Evolutionary conservation across 2,329 filamentous ascomycete species (phyloP).

Genomic region (Scytalidium lignicola): DNA sequence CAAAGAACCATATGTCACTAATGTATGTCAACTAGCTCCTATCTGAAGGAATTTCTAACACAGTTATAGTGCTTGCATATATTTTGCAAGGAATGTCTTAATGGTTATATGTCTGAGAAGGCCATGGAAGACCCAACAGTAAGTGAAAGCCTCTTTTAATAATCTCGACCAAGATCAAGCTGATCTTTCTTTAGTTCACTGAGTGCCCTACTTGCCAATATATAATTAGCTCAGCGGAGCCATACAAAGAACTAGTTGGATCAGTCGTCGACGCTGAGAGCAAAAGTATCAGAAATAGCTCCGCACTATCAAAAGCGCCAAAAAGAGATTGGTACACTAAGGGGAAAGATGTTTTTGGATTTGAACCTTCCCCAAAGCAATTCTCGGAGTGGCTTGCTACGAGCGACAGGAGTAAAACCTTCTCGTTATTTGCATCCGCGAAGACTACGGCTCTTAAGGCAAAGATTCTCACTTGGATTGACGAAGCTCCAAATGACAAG

Average conservation of each 20-base stretch:
- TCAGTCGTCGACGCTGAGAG: not conserved
- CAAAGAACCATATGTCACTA: conserved; percentile 36
- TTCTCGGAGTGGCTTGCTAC: conserved; percentile 16
- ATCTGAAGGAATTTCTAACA: not conserved
- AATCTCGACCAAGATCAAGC: not conserved
- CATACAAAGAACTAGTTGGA: not conserved
- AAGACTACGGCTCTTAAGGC: conserved; percentile 33
- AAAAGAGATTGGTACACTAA: conserved; percentile 7
- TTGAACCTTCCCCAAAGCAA: conserved; percentile 18
- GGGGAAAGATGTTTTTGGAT: conserved; percentile 18
- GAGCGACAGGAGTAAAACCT: conserved; percentile 17
- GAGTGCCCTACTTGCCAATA: conserved; percentile 17
- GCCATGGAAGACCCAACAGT: conserved; percentile 18
- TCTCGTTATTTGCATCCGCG: conserved; percentile 29
- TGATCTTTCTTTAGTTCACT: conserved; percentile 4
- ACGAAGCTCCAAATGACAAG: conserved; percentile 43
- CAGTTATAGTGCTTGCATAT: conserved; percentile 45
- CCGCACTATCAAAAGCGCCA: not conserved
- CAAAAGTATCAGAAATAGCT: not conserved
- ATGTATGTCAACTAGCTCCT: not conserved
- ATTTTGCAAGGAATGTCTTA: conserved; percentile 47
- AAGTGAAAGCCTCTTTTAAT: conserved; percentile 6
- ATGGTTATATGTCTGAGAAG: conserved; percentile 21
- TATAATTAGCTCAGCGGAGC: conserved; percentile 8
- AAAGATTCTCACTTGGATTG: conserved; percentile 33